Base-by-base conservation (phyloP, 208 protist species). In the Trichomonas vaginalis region DNA sequence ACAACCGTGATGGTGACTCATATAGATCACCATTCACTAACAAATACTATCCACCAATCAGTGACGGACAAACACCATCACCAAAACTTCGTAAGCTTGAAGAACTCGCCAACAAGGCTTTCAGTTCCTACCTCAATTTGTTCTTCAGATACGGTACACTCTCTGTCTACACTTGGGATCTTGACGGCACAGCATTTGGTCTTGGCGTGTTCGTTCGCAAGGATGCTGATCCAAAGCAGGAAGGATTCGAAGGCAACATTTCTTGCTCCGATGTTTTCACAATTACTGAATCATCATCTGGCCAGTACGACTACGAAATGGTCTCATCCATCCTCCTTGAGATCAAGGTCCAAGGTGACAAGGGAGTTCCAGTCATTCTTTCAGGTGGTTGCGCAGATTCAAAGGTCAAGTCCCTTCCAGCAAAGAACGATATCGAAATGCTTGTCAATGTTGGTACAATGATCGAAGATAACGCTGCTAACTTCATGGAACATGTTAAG, bases 1-100 rank as follows among this genome's bases (percentile, higher is more conserved):
- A 98, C 95, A 98, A 98, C 95, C 97, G 98, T 95, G 98, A 98
- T 96, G 98, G 97, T 42, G 98, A 98, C 96, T 98, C 98, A 4
- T 98, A 98, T 96, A 96, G 98, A 97, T 97, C 96, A 9, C 97
- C 97, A 40, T 97, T 86, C 87, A 96, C 97, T 27, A 97, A 97
- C 49, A 27, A 88, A 46, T 97, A 97, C 40, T 96, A 96, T 90
- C 97, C 97, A 21, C 37, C 70, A 9, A 0, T 97, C 35, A 0
- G 0, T 23, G 97, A 97, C 27, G 97, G 96, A 8, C 48, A 96
- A 15, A n/a, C 51, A 51, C 96, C 96, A 0, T 46, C 97, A 23
- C 12, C 95, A 21, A 40, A 96, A n/a, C 96, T 97, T n/a, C 51
- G 96, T 0, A 17, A 96, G 88, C 39, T 97, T 10, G 97, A 97